These are phyloP conservation scores for Pseudoscleropodium purum DNA, from an alignment of 225 moss, liverwort and hornwort genomes.

Conservation along the genomic window DNA sequence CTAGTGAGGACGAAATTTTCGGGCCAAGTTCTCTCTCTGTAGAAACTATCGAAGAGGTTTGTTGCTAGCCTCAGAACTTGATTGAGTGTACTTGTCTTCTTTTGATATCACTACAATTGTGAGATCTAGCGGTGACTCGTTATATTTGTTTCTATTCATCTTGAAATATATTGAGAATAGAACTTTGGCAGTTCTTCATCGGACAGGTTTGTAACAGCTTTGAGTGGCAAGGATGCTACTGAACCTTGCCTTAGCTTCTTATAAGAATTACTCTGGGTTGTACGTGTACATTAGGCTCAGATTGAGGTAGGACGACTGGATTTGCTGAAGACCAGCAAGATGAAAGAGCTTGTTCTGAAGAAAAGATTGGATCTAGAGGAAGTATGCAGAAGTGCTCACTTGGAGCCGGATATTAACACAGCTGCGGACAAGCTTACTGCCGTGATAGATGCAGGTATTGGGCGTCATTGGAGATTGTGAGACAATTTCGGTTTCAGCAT, in stretches of 20 bases:
- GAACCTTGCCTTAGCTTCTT: neutral
- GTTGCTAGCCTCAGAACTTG: neutral
- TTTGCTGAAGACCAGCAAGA: constrained; percentile 80
- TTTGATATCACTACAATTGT: neutral
- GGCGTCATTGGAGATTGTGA: neutral
- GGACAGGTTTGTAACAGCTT: neutral
- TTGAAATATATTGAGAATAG: neutral
- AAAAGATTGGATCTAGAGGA: constrained; percentile 80
- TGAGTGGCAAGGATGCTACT: neutral
- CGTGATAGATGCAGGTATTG: constrained; percentile 77
- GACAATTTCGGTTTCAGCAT: neutral
- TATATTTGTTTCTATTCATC: neutral
- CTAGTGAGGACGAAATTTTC: constrained; percentile 61
- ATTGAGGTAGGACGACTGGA: constrained; percentile 82
- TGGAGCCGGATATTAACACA: constrained; percentile 72
- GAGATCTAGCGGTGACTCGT: neutral
- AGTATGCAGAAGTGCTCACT: constrained; percentile 75
- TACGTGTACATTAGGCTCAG: constrained; percentile 52
- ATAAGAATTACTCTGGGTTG: neutral
- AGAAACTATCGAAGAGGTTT: constrained; percentile 83
- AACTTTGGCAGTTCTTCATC: neutral
- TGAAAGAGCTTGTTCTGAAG: constrained; percentile 93
- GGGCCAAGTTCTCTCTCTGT: constrained; percentile 55
- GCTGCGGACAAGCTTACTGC: constrained; percentile 68
- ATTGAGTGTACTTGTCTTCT: neutral